Percentiles rank a stretch among this genome's conserved stretches.
Evolutionary conservation across 2,329 filamentous ascomycete species (phyloP).

Genomic region (Cladophialophora exuberans): DNA sequence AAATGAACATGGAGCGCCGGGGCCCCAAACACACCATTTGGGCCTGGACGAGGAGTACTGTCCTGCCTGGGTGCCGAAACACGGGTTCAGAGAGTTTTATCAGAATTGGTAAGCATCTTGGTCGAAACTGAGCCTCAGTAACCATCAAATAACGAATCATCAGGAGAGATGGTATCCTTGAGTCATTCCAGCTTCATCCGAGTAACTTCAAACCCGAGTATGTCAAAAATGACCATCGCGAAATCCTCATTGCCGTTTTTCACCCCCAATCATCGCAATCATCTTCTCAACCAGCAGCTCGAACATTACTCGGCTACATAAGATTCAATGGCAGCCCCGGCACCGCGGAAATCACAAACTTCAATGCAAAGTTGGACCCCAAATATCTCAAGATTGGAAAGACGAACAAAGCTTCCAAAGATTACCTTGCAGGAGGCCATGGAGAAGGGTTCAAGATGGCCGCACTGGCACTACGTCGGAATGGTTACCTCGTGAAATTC

Average conservation of each 20-base stretch:
- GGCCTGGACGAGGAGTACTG: constrained; percentile 9
- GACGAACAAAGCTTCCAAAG: constrained; percentile 25
- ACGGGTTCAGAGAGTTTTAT: constrained; percentile 30
- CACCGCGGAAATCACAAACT: constrained; percentile 33
- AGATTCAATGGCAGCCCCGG: constrained; percentile 28
- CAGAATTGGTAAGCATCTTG: constrained; percentile 26
- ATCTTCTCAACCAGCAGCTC: neutral
- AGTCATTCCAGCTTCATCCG: constrained; percentile 15
- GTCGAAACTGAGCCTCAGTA: neutral
- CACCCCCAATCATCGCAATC: neutral
- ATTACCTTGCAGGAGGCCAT: constrained; percentile 32
- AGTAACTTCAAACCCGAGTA: constrained; percentile 9
- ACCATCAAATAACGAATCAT: neutral
- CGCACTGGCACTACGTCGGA: constrained; percentile 34
- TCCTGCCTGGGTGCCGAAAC: constrained; percentile 15
- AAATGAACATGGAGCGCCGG: neutral
- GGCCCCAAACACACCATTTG: neutral
- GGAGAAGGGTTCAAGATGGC: constrained; percentile 38
- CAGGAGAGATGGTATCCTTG: constrained; percentile 29
- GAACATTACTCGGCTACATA: constrained; percentile 32
- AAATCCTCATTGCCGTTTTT: constrained; percentile 18
- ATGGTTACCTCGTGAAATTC: constrained; percentile 28
- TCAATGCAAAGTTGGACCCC: constrained; percentile 28
- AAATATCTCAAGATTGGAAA: constrained; percentile 17
- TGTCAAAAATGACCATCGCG: constrained; percentile 1